Percentiles rank a stretch among this genome's conserved stretches.
phyloP scores from a whole-genome alignment of 2,329 filamentous ascomycete genomes.

The Huntiella decipiens region DNA sequence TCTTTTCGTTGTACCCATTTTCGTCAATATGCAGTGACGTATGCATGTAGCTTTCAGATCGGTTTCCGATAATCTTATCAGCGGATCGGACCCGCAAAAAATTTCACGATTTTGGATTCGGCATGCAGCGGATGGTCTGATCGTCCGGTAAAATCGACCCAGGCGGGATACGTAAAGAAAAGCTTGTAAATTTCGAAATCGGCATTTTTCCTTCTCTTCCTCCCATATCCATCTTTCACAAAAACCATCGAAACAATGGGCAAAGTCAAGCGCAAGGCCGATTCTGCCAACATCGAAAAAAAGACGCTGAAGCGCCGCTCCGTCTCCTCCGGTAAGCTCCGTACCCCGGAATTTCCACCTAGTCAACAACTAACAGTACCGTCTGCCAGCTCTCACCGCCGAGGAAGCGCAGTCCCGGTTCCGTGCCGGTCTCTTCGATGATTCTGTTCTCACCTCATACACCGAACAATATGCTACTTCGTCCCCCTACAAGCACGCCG shows the following conservation, averaged over 20 bases:
- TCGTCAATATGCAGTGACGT: background rate
- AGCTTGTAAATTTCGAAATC: background rate
- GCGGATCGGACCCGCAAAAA: conserved; percentile 10
- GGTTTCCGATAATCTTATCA: conserved; percentile 10
- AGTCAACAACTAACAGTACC: background rate
- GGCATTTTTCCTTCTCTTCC: background rate
- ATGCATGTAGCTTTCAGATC: background rate
- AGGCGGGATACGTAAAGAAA: background rate
- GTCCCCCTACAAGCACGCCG: conserved; percentile 71
- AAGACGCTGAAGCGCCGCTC: conserved; percentile 33
- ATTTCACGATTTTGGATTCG: conserved; percentile 4
- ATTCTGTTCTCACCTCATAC: conserved; percentile 37
- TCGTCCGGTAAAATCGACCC: conserved; percentile 6
- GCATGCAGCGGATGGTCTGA: conserved; percentile 9
- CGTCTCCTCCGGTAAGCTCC: conserved; percentile 24
- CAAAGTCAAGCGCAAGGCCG: conserved; percentile 35
- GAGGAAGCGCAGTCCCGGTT: conserved; percentile 35
- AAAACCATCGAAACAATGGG: background rate
- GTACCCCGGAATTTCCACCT: conserved; percentile 4
- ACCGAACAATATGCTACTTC: conserved; percentile 43
- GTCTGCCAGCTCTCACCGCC: conserved; percentile 9
- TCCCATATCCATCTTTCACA: background rate
- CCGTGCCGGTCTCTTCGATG: conserved; percentile 45
- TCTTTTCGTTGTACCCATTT: background rate
- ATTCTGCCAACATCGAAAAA: conserved; percentile 30